phyloP scores from a whole-genome alignment of 306 rosid species.

The Rubus idaeus region DNA sequence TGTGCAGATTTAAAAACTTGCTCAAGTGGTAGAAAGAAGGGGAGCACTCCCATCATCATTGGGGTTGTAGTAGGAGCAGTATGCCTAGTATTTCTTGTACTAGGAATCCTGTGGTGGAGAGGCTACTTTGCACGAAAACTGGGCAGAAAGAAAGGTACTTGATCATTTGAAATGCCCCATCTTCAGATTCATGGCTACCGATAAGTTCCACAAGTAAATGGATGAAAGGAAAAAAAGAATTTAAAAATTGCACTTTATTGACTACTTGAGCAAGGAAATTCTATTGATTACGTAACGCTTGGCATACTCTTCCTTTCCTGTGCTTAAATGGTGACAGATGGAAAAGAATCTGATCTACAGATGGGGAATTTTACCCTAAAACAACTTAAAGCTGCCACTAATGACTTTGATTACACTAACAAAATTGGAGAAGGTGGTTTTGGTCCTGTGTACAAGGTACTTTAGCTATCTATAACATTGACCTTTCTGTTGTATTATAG shows the following conservation, averaged over 20 bases:
- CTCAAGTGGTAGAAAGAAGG: conserved; percentile 33
- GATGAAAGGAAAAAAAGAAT: not conserved
- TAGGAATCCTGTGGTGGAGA: conserved; percentile 61
- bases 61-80: conserved; percentile 43
- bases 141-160: conserved; percentile 32
- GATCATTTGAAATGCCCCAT: conserved; percentile 9
- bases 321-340: conserved; percentile 28
- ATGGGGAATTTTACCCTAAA: conserved; percentile 55
- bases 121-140: conserved; percentile 31
- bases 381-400: conserved; percentile 56
- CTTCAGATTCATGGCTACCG: not conserved
- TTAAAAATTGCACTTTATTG: not conserved
- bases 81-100: conserved; percentile 34
- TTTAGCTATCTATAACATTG: conserved; percentile 3
- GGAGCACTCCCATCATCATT: conserved; percentile 23
- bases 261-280: conserved; percentile 7
- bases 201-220: not conserved
- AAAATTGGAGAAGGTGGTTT: conserved; percentile 79
- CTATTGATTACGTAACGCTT: conserved; percentile 1
- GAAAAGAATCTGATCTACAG: conserved; percentile 39
- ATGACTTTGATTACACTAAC: conserved; percentile 46
- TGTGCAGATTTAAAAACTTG: conserved; percentile 48
- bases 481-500: not conserved
- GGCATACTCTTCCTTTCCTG: conserved; percentile 7
- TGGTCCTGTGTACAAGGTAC: conserved; percentile 69